Base-by-base conservation (phyloP, 768 basidiomycete species). In the Tylopilus subfusipes region DNA sequence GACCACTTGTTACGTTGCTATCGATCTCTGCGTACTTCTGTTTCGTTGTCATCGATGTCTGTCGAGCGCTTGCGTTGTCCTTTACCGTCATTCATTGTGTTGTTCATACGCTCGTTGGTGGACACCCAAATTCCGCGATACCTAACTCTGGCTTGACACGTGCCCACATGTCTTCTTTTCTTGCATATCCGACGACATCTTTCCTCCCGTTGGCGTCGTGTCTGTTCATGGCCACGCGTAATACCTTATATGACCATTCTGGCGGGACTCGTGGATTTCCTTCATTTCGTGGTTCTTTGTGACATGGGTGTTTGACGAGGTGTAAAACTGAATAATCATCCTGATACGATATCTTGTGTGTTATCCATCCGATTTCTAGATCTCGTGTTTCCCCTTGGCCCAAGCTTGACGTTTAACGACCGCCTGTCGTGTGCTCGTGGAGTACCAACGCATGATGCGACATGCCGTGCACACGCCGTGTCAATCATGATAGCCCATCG, bases 311-410 rank as follows among this genome's bases (percentile, higher is more conserved):
- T 59, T 59, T 42, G 64, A 59, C 56, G 58, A 64, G 62, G 58
- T 66, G 65, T 67, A 55, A 58, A 60, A 47, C 38, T 45, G 51
- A 67, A 61, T 57, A 58, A 63, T 56, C 50, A 57, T 40, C 51
- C 39, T 46, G 29, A 39, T 50, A n/a, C 33, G 48, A 60, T 30
- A 2, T 21, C 31, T 18, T 42, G 18, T 40, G 38, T 19, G 38
- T 7, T 19, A 19, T n/a, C n/a, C 38, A 19, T 34, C 33, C 10
- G 33, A 39, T n/a, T 19, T 39, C n/a, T n/a, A n/a, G n/a, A n/a
- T 19, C 19, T 39, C 38, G 7, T 39, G 38, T n/a, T n/a, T 9
- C 18, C 18, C 38, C 19, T 8, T 34, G 33, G 14, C 33, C 12
- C 4, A 16, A 34, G 33, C 6, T 34, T 9, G 10, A 30, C 5